A percentile compares a stretch with the other conserved stretches of the same genome.
Conservation (phyloP, 169 alveolate genomes). For the Theileria sp. region DNA sequence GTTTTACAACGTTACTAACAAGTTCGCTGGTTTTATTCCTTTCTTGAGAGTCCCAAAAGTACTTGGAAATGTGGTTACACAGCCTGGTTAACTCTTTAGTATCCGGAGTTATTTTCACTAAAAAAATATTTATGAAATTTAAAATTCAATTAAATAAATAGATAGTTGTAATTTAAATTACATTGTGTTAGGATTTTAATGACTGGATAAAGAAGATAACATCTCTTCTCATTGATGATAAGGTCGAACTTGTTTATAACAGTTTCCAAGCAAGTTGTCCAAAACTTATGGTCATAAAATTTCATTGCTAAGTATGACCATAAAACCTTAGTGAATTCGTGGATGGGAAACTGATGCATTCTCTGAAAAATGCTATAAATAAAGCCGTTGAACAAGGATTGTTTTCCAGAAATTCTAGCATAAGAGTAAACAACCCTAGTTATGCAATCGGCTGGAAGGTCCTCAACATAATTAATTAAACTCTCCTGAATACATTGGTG, state of each 20-base stretch:
- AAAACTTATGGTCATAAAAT: conserved; percentile 39
- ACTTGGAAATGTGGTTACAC: conserved; percentile 31
- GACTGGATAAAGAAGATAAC: conserved; percentile 54
- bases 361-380: conserved; percentile 39
- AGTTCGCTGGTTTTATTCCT: conserved; percentile 1
- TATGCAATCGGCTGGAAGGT: conserved; percentile 66
- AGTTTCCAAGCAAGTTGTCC: conserved; percentile 43
- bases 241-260: conserved; percentile 14
- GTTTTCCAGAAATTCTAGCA: conserved; percentile 41
- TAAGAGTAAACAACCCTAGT: conserved; percentile 55
- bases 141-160: neutral
- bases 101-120: conserved; percentile 28
- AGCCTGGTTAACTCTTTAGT: conserved; percentile 38
- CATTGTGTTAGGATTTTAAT: conserved; percentile 32
- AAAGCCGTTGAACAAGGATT: conserved; percentile 35
- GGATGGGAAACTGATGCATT: conserved; percentile 55
- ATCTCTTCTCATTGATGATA: conserved; percentile 31
- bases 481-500: conserved; percentile 63
- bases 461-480: conserved; percentile 34
- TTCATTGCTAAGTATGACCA: conserved; percentile 57
- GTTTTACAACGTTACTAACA: neutral
- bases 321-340: conserved; percentile 47
- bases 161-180: neutral
- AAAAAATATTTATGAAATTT: neutral
- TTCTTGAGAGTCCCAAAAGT: conserved; percentile 27